Percentiles rank a stretch among this genome's conserved stretches.
Conservation (phyloP, 768 basidiomycete genomes). For the Panus rudis region DNA sequence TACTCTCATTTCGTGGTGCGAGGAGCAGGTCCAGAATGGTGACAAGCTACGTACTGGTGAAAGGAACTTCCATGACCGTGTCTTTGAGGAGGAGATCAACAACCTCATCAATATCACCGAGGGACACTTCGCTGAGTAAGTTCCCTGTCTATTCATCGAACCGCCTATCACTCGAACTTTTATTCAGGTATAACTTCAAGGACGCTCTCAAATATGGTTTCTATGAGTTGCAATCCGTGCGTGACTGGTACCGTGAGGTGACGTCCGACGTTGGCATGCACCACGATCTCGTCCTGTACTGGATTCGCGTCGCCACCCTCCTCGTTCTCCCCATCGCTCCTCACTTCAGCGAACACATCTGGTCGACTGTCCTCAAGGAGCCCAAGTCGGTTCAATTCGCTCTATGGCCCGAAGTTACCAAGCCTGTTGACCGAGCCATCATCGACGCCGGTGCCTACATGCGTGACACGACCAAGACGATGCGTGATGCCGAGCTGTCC, state of each 20-base stretch:
- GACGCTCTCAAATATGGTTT: slow-evolving; percentile 93
- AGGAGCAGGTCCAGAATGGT: slow-evolving; percentile 80
- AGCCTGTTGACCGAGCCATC: slow-evolving; percentile 52
- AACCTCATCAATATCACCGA: slow-evolving; percentile 79
- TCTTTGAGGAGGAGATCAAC: slow-evolving; percentile 90
- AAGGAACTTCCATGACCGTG: slow-evolving; percentile 75
- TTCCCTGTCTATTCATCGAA: slow-evolving; percentile 8
- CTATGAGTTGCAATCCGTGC: slow-evolving; percentile 86
- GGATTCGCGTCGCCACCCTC: slow-evolving; percentile 76
- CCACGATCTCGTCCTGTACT: slow-evolving; percentile 74
- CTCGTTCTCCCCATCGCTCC: slow-evolving; percentile 84
- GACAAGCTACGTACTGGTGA: slow-evolving; percentile 67
- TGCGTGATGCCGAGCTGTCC: slow-evolving; percentile 80
- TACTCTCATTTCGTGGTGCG: slow-evolving; percentile 87
- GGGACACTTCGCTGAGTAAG: slow-evolving; percentile 75
- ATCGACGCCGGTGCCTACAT: slow-evolving; percentile 80
- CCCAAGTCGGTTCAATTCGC: slow-evolving; percentile 76
- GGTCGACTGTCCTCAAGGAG: slow-evolving; percentile 67
- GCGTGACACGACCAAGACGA: slow-evolving; percentile 83
- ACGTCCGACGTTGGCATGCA: slow-evolving; percentile 90
- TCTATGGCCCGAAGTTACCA: slow-evolving; percentile 67
- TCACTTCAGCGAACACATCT: slow-evolving; percentile 91
- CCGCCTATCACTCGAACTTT: not conserved
- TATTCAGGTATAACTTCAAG: slow-evolving; percentile 84
- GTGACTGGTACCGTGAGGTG: slow-evolving; percentile 96